phyloP scores from a whole-genome alignment of 345 rosid genomes.

The Crucihimalaya himalaica region DNA sequence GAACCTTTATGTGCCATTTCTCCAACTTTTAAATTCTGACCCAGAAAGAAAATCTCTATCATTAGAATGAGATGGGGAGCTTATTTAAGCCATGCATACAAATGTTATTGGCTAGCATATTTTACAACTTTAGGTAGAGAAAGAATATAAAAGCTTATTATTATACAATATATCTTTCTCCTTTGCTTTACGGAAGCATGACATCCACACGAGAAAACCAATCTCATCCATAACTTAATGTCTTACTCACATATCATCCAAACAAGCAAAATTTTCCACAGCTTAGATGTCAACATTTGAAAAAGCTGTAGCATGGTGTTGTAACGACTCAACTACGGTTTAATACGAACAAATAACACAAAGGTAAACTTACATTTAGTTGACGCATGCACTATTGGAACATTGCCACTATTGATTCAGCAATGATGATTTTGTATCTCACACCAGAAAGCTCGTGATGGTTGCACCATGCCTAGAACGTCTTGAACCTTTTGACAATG shows the following conservation, averaged over 20 bases:
- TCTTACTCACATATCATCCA: conserved; percentile 19
- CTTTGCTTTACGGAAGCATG: conserved; percentile 28
- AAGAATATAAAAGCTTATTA: conserved; percentile 12
- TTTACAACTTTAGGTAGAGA: conserved; percentile 30
- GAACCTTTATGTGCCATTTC: conserved; percentile 36
- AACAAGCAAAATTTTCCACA: background rate
- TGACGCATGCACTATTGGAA: conserved; percentile 4
- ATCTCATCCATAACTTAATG: conserved; percentile 38
- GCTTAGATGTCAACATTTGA: conserved; percentile 24
- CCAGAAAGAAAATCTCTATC: conserved; percentile 16
- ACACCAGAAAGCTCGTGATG: conserved; percentile 10
- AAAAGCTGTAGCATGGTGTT: conserved; percentile 10
- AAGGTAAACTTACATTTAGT: conserved; percentile 15
- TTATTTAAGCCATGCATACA: conserved; percentile 34
- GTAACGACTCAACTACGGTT: conserved; percentile 25
- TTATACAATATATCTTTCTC: conserved; percentile 23
- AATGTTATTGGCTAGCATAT: conserved; percentile 24
- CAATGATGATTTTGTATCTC: background rate
- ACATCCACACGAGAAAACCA: conserved; percentile 31
- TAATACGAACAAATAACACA: conserved; percentile 6
- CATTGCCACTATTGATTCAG: conserved; percentile 16
- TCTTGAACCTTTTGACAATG: background rate
- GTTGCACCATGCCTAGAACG: background rate
- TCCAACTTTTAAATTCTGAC: conserved; percentile 27
- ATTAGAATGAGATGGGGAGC: conserved; percentile 30